These are phyloP conservation scores for Plasmodium fragile DNA, from an alignment of 169 alveolate genomes.

Conservation along the genomic window DNA sequence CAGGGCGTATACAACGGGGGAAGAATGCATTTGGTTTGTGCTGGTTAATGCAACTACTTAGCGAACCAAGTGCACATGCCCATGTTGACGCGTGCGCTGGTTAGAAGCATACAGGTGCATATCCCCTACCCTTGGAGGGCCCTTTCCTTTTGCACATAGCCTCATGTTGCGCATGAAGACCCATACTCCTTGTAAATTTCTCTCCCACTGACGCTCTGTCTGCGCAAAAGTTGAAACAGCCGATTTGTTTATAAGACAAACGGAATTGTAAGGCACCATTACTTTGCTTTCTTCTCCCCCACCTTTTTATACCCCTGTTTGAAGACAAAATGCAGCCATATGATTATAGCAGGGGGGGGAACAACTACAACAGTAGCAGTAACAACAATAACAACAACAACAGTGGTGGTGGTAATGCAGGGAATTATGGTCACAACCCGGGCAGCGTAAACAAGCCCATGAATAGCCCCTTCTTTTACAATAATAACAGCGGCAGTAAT, in stretches of 20 bases:
- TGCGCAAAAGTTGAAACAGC: not conserved
- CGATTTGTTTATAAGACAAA: not conserved
- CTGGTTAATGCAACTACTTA: not conserved
- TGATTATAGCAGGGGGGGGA: conserved; percentile 55
- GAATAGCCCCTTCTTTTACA: conserved; percentile 48
- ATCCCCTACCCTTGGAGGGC: not conserved
- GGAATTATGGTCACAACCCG: conserved; percentile 28
- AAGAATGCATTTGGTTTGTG: not conserved
- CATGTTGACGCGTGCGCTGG: not conserved
- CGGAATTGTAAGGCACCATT: not conserved
- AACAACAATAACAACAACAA: not conserved
- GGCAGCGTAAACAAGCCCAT: conserved; percentile 55
- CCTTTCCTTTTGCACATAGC: not conserved
- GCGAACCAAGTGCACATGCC: not conserved
- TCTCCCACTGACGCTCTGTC: not conserved
- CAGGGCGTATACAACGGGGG: not conserved
- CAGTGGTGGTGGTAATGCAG: not conserved
- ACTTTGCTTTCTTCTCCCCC: not conserved
- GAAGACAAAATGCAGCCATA: conserved; percentile 74
- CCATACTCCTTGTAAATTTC: not conserved
- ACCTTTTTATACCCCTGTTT: not conserved
- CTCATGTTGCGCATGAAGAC: not conserved
- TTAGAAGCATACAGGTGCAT: not conserved
- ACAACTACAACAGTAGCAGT: conserved; percentile 18
- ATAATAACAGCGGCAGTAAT: not conserved